A percentile compares a stretch with the other conserved stretches of the same genome.
These are phyloP conservation scores for Quercus wislizeni DNA, from an alignment of 306 rosid genomes.

Conservation along the genomic window DNA sequence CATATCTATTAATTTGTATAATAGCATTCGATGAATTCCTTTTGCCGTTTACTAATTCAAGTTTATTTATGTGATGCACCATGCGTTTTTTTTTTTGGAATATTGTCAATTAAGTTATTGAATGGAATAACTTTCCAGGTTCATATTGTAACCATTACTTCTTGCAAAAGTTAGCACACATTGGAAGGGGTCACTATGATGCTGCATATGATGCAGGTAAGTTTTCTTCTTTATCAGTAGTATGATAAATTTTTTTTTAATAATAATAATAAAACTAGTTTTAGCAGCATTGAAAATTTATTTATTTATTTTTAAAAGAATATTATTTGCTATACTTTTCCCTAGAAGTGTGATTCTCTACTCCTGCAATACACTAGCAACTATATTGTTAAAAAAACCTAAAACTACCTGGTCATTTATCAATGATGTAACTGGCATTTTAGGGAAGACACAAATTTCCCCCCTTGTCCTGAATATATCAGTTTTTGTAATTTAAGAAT, in stretches of 20 bases:
- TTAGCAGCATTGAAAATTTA: not conserved
- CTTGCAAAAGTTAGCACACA: slow-evolving; percentile 84
- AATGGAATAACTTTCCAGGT: slow-evolving; percentile 47
- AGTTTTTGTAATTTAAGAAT: not conserved
- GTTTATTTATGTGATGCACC: not conserved
- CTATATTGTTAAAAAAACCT: not conserved
- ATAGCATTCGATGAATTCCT: not conserved
- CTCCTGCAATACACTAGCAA: not conserved
- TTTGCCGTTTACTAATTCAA: not conserved
- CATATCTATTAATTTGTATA: not conserved
- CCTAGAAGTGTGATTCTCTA: not conserved
- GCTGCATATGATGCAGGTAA: slow-evolving; percentile 72
- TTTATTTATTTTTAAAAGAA: no score
- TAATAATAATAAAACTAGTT: not conserved
- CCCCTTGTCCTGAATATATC: not conserved
- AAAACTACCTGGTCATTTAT: not conserved
- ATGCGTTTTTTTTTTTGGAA: not conserved
- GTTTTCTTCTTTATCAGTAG: slow-evolving; percentile 8
- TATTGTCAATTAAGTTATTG: slow-evolving; percentile 4
- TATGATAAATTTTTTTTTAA: no score
- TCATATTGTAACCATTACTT: slow-evolving; percentile 84
- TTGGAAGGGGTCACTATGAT: slow-evolving; percentile 72
- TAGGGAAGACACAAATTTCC: not conserved
- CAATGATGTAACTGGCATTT: not conserved
- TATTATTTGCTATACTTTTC: not conserved